Conservation (phyloP, 257 asterid genomes). For the Paulownia fortunei region DNA sequence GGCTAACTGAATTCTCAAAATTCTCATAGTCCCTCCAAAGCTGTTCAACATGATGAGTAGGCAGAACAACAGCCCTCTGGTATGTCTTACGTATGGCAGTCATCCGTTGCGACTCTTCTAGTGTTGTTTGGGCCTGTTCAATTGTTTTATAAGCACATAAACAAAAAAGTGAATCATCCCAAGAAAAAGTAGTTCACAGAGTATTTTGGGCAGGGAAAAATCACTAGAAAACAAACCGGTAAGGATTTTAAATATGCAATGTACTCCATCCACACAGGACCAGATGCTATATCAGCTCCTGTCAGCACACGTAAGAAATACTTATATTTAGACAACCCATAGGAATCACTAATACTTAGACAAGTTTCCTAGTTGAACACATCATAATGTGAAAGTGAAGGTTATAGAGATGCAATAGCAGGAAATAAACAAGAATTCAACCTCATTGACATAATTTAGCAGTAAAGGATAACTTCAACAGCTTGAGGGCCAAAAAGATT, state of each 20-base stretch:
- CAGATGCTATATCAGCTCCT: slow-evolving; percentile 93
- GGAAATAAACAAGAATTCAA: background rate
- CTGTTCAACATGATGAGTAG: slow-evolving; percentile 90
- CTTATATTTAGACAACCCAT: background rate
- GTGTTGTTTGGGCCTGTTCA: slow-evolving; percentile 72
- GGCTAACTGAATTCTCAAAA: slow-evolving; percentile 96
- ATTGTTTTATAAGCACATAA: slow-evolving; percentile 32
- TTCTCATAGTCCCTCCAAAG: slow-evolving; percentile 98
- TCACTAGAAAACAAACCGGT: slow-evolving; percentile 63
- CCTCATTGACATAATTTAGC: slow-evolving; percentile 1
- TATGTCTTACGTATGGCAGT: slow-evolving; percentile 81
- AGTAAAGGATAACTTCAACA: background rate
- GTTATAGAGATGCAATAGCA: background rate
- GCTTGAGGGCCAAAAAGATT: background rate
- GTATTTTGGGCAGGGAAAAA: slow-evolving; percentile 20
- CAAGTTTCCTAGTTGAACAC: background rate
- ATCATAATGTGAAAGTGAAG: background rate
- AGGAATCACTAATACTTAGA: background rate
- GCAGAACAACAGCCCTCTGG: slow-evolving; percentile 91
- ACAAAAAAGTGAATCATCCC: slow-evolving; percentile 20
- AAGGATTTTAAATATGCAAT: slow-evolving; percentile 80
- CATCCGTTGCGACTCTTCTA: slow-evolving; percentile 89
- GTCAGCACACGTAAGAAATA: slow-evolving; percentile 36
- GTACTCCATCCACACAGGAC: slow-evolving; percentile 98
- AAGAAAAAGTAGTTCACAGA: slow-evolving; percentile 25